phyloP scores from a whole-genome alignment of 257 asterid genomes.

The Solanum dulcamara region DNA sequence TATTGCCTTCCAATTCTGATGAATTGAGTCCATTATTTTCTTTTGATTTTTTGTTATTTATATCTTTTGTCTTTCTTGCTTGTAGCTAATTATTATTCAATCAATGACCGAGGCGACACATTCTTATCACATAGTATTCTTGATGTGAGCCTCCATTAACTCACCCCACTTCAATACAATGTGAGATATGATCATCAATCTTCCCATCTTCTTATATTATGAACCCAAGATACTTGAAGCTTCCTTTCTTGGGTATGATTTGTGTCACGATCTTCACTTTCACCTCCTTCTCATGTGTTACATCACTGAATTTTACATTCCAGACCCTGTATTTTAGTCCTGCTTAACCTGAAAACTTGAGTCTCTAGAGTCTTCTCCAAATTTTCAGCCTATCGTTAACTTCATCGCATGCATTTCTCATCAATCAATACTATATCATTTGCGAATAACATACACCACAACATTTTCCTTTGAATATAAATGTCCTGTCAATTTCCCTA shows the following conservation, averaged over 20 bases:
- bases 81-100: too few species aligned
- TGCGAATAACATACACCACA: too few species aligned
- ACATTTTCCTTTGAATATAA: too few species aligned
- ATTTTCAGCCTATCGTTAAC: too few species aligned
- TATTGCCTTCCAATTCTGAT: neutral
- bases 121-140: neutral
- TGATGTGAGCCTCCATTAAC: neutral
- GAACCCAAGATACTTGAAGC: neutral
- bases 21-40: neutral
- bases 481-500: too few species aligned
- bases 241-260: neutral
- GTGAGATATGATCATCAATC: neutral
- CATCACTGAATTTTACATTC: neutral
- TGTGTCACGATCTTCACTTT: neutral
- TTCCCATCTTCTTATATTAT: neutral
- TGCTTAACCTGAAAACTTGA: too few species aligned
- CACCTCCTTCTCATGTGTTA: neutral
- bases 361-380: too few species aligned
- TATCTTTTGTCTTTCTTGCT: neutral
- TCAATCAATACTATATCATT: too few species aligned
- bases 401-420: too few species aligned
- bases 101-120: neutral
- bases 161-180: neutral
- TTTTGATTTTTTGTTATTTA: too few species aligned
- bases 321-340: neutral